Conservation (phyloP, 2,329 filamentous ascomycete species). For the Aschersonia sp. region DNA sequence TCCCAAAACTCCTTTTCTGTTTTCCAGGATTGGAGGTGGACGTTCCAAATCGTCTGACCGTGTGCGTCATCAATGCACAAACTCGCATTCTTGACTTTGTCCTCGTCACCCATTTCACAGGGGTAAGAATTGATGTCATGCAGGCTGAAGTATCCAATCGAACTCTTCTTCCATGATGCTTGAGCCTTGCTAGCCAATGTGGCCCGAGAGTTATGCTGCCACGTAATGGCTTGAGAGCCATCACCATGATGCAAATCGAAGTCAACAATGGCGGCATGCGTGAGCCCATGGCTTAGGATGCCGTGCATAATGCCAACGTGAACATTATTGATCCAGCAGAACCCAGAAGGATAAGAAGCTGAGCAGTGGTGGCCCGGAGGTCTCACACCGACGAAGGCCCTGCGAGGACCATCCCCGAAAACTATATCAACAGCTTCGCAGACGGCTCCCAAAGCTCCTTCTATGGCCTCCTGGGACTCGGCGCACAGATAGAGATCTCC, state of each 20-base stretch:
- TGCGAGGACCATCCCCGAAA: conserved; percentile 50
- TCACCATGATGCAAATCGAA: conserved; percentile 88
- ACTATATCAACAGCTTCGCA: conserved; percentile 85
- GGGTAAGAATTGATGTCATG: conserved; percentile 99
- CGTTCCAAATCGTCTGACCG: conserved; percentile 89
- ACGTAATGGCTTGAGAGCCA: conserved; percentile 88
- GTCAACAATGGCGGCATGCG: conserved; percentile 86
- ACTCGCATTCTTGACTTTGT: conserved; percentile 88
- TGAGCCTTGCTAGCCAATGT: conserved; percentile 50
- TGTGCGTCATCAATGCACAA: conserved; percentile 90
- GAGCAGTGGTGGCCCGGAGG: conserved; percentile 96
- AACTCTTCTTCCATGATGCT: conserved; percentile 62
- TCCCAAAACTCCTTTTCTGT: conserved; percentile 75
- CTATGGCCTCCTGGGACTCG: conserved; percentile 74
- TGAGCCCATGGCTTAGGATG: conserved; percentile 68
- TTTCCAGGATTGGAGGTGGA: conserved; percentile 82
- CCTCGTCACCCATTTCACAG: conserved; percentile 83
- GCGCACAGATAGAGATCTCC: conserved; percentile 84
- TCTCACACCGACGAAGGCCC: conserved; percentile 83
- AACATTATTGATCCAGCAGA: conserved; percentile 98
- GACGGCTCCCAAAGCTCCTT: conserved; percentile 83
- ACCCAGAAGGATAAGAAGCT: conserved; percentile 75
- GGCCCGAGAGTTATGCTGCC: conserved; percentile 72
- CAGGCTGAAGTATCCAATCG: conserved; percentile 89
- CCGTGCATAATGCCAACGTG: conserved; percentile 93